Evolutionary conservation across 352 stramenopile species (phyloP).

Genomic region (Pilasporangium apinafurcum): DNA sequence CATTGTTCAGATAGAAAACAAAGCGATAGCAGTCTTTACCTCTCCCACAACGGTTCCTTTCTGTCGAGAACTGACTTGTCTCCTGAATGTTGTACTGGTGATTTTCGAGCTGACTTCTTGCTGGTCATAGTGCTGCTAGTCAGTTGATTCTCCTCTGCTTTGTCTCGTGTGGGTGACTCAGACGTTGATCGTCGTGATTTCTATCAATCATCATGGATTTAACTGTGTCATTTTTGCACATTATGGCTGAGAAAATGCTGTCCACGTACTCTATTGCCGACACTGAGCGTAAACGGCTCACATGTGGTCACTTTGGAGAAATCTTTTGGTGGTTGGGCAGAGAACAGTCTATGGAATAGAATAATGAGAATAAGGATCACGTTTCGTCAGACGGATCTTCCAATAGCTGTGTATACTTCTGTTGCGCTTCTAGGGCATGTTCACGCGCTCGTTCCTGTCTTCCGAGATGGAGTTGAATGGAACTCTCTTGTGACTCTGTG

Average conservation of each 20-base stretch:
- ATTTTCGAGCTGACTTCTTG: neutral
- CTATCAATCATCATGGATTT: too few relatives aligned
- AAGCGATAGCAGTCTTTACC: slow-evolving; percentile 6
- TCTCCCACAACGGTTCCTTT: slow-evolving; percentile 32
- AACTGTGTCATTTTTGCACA: neutral
- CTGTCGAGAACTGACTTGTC: slow-evolving; percentile 1
- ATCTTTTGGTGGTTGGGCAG: slow-evolving; percentile 33
- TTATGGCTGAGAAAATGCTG: neutral
- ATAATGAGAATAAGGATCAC: slow-evolving; percentile 2
- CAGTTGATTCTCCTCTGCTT: neutral
- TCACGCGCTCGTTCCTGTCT: slow-evolving; percentile 47
- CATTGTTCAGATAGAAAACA: neutral
- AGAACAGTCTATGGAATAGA: slow-evolving; percentile 12
- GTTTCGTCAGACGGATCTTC: neutral
- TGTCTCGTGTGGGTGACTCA: neutral
- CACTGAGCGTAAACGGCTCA: slow-evolving; percentile 55
- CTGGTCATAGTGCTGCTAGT: neutral
- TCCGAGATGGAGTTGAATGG: slow-evolving; percentile 49
- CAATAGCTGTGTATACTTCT: slow-evolving; percentile 7
- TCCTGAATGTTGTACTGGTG: neutral
- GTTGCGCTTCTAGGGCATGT: slow-evolving; percentile 21
- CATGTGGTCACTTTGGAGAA: slow-evolving; percentile 42
- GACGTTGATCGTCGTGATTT: slow-evolving; percentile 10
- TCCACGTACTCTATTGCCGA: slow-evolving; percentile 36
- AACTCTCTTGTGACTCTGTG: slow-evolving; percentile 52